Conservation (phyloP, 257 asterid species). For the Nemophila menziesii region DNA sequence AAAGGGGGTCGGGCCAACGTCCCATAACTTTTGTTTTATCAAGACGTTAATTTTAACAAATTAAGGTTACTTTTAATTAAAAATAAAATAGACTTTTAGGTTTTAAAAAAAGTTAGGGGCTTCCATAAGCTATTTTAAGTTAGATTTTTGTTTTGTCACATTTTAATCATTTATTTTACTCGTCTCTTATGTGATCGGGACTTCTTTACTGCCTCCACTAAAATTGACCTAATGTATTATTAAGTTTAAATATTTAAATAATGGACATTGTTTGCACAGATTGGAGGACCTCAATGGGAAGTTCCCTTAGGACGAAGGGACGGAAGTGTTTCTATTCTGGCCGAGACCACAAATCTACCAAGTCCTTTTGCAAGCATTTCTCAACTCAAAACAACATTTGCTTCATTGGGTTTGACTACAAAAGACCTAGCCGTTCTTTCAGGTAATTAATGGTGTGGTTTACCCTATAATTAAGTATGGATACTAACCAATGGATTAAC, state of each 20-base stretch:
- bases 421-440: constrained; percentile 53
- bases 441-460: constrained; percentile 15
- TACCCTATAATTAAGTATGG: not conserved
- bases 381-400: constrained; percentile 25
- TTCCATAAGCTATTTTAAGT: too few species aligned
- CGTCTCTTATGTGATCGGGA: too few species aligned
- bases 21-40: too few species aligned
- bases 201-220: too few species aligned
- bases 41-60: too few species aligned
- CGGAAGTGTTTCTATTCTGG: constrained; percentile 29
- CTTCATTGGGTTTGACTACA: constrained; percentile 29
- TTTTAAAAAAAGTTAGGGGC: too few species aligned
- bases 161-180: too few species aligned
- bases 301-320: constrained; percentile 51
- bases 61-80: too few species aligned
- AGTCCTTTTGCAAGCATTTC: constrained; percentile 33
- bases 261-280: constrained; percentile 9
- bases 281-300: constrained; percentile 32
- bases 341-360: constrained; percentile 26
- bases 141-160: too few species aligned
- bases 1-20: too few species aligned
- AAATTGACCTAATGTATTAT: not conserved
- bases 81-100: too few species aligned
- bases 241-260: not conserved
- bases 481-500: too few species aligned